Conservation (phyloP, 192 early-diverging fungal species). For the Backusella mclennaniae region DNA sequence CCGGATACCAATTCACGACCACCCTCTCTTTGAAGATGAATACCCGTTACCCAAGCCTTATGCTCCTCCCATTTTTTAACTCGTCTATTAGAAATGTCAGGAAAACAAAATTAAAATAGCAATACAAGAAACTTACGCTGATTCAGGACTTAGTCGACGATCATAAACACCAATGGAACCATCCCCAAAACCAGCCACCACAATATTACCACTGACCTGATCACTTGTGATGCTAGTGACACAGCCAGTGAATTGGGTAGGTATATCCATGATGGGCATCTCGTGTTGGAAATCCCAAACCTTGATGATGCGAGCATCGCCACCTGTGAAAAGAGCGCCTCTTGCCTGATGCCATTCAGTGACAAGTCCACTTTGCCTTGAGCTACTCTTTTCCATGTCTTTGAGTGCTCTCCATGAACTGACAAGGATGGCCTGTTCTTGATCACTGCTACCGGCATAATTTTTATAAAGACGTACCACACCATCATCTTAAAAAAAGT, state of each 20-base stretch:
- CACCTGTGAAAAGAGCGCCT: constrained; percentile 64
- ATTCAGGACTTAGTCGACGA: constrained; percentile 47
- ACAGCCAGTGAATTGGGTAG: constrained; percentile 49
- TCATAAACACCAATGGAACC: constrained; percentile 73
- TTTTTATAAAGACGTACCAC: constrained; percentile 74
- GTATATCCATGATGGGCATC: constrained; percentile 60
- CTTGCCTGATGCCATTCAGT: constrained; percentile 79
- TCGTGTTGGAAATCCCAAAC: constrained; percentile 85
- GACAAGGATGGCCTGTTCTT: constrained; percentile 59
- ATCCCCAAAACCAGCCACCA: constrained; percentile 76
- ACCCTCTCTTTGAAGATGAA: constrained; percentile 52
- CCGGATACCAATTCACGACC: constrained; percentile 67
- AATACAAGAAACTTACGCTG: constrained; percentile 43
- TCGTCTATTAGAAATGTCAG: constrained; percentile 36
- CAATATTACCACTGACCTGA: constrained; percentile 54
- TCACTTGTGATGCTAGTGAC: constrained; percentile 70
- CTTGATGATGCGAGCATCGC: constrained; percentile 62
- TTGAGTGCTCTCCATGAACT: constrained; percentile 76
- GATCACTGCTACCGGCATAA: constrained; percentile 50
- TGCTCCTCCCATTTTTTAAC: constrained; percentile 62
- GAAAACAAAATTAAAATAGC: neutral
- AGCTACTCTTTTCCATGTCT: constrained; percentile 59
- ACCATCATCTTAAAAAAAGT: constrained; percentile 62
- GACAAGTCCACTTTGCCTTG: constrained; percentile 56
- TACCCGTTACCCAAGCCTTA: constrained; percentile 54